These are phyloP conservation scores for Ampelocalamus luodianensis DNA, from an alignment of 176 grass and related monocot genomes.

Conservation along the genomic window DNA sequence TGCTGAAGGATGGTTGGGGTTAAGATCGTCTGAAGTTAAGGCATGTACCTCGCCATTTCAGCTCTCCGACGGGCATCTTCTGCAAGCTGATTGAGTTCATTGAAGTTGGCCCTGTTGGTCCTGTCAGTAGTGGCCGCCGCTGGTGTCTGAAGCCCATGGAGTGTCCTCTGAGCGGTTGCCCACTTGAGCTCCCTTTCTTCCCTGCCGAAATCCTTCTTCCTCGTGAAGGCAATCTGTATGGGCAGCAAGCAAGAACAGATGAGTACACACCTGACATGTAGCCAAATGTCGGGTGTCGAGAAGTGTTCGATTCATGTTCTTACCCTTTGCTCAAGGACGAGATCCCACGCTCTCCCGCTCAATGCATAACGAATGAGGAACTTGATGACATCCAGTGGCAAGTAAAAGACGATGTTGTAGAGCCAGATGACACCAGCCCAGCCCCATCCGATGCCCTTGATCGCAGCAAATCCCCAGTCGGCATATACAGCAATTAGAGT, in stretches of 20 bases:
- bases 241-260: not conserved
- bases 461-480: conserved; percentile 72
- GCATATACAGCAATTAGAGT: conserved; percentile 84
- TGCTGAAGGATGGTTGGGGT: not conserved
- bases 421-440: conserved; percentile 93
- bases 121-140: conserved; percentile 53
- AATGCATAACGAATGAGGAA: conserved; percentile 81
- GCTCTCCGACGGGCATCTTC: conserved; percentile 81
- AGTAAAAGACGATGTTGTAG: conserved; percentile 82
- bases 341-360: conserved; percentile 85
- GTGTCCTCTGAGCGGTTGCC: conserved; percentile 83
- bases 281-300: not conserved
- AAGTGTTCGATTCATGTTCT: conserved; percentile 1
- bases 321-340: conserved; percentile 88
- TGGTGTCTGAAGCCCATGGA: conserved; percentile 69
- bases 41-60: conserved; percentile 67
- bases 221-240: conserved; percentile 75
- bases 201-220: conserved; percentile 81
- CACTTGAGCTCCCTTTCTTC: conserved; percentile 86
- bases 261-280: not conserved
- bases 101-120: conserved; percentile 50
- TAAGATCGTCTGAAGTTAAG: not conserved
- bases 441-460: conserved; percentile 94
- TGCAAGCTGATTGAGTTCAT: conserved; percentile 74
- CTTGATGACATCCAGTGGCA: conserved; percentile 87